phyloP scores from a whole-genome alignment of 257 asterid species.

The Ocimum tenuiflorum region DNA sequence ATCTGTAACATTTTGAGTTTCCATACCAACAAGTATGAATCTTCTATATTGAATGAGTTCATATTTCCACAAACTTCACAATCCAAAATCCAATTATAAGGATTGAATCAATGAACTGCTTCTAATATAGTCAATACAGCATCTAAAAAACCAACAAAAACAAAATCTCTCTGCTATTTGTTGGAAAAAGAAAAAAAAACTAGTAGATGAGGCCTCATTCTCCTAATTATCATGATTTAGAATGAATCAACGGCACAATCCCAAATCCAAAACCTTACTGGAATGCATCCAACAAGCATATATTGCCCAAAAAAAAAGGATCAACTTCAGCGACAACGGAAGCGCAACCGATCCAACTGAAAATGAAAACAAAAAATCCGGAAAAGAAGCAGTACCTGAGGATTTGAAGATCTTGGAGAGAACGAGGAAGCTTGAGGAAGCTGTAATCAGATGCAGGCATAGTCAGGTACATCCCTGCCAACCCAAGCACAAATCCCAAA shows the following conservation, averaged over 20 bases:
- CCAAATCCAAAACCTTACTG: neutral
- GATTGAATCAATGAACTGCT: neutral
- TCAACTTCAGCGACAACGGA: neutral
- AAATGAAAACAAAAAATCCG: neutral
- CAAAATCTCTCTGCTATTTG: neutral
- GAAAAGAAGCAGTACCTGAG: conserved; percentile 43
- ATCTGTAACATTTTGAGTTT: too few relatives aligned
- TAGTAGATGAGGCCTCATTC: neutral
- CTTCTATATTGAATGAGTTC: too few relatives aligned
- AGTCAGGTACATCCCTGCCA: conserved; percentile 60
- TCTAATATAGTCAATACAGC: neutral
- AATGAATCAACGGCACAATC: neutral
- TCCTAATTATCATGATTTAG: neutral
- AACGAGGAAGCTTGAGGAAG: conserved; percentile 86
- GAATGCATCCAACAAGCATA: neutral
- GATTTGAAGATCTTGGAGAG: conserved; percentile 76
- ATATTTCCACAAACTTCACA: too few relatives aligned
- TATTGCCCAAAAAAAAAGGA: neutral
- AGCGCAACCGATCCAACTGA: neutral
- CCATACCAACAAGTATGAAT: too few relatives aligned
- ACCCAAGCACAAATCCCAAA: conserved; percentile 56
- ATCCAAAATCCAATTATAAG: neutral
- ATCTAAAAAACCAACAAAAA: neutral
- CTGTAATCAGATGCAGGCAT: conserved; percentile 90
- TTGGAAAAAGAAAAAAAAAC: neutral